phyloP scores from a whole-genome alignment of 2,329 filamentous ascomycete species.

The Aspergillus ochraceoroseus region DNA sequence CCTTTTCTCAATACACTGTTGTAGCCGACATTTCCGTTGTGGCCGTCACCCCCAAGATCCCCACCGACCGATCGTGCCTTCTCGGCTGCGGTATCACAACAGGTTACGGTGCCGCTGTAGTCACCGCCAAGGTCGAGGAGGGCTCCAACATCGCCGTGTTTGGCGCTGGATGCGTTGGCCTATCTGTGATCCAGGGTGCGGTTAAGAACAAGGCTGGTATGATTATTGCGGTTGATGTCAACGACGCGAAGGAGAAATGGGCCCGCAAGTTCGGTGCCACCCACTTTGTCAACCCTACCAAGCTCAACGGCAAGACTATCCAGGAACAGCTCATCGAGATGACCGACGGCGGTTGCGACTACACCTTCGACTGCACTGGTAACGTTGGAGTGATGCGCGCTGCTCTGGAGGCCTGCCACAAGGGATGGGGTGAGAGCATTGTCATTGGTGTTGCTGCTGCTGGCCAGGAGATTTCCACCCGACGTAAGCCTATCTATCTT shows the following conservation, averaged over 20 bases:
- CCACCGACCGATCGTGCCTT: slow-evolving; percentile 93
- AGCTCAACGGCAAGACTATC: slow-evolving; percentile 69
- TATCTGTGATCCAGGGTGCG: slow-evolving; percentile 91
- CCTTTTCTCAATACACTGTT: slow-evolving; percentile 98
- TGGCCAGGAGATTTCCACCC: slow-evolving; percentile 88
- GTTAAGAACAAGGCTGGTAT: slow-evolving; percentile 69
- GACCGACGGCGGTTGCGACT: slow-evolving; percentile 97
- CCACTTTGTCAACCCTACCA: slow-evolving; percentile 89
- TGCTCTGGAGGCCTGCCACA: slow-evolving; percentile 95
- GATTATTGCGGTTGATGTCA: slow-evolving; percentile 68
- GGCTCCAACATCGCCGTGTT: slow-evolving; percentile 89
- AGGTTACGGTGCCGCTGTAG: slow-evolving; percentile 90
- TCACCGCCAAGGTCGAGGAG: slow-evolving; percentile 87
- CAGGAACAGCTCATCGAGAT: slow-evolving; percentile 93
- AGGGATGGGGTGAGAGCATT: slow-evolving; percentile 98
- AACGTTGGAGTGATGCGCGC: slow-evolving; percentile 95
- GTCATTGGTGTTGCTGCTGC: slow-evolving; percentile 96
- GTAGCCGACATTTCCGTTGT: slow-evolving; percentile 98
- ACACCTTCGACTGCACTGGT: slow-evolving; percentile 98
- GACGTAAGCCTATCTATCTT: slow-evolving; percentile 59
- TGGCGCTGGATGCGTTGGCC: slow-evolving; percentile 90
- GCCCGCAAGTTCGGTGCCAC: slow-evolving; percentile 91
- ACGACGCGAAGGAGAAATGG: slow-evolving; percentile 89
- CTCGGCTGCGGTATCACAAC: slow-evolving; percentile 98
- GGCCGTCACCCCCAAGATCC: slow-evolving; percentile 80